Percentiles rank a stretch among this genome's conserved stretches.
Conservation (phyloP, 2,329 filamentous ascomycete genomes). For the Phaeosphaeriaceae sp. region DNA sequence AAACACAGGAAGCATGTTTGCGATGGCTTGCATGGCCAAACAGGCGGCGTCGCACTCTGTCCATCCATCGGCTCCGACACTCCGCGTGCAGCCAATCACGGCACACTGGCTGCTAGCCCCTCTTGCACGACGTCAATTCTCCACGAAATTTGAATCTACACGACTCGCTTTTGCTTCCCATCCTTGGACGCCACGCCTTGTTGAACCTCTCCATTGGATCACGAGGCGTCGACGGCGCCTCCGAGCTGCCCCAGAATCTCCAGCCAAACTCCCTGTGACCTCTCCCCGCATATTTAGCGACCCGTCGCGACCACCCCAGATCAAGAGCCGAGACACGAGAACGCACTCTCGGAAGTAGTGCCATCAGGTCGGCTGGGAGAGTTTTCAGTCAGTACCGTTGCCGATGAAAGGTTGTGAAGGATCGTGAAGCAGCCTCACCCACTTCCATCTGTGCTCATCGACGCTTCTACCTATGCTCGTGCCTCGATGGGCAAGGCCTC, state of each 20-base stretch:
- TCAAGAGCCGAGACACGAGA: neutral
- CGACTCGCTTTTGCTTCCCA: slow-evolving; percentile 10
- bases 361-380: neutral
- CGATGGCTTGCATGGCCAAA: neutral
- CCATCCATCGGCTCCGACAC: slow-evolving; percentile 1
- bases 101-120: slow-evolving; percentile 4
- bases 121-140: slow-evolving; percentile 5
- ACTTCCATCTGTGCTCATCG: neutral
- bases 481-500: neutral
- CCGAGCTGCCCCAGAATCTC: slow-evolving; percentile 1
- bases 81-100: slow-evolving; percentile 12
- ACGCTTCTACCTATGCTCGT: neutral
- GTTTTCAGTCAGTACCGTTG: neutral
- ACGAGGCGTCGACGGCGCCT: neutral
- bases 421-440: neutral
- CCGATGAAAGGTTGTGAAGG: neutral
- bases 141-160: neutral
- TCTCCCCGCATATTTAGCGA: neutral
- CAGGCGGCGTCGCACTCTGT: neutral
- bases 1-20: neutral
- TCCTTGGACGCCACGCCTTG: slow-evolving; percentile 7
- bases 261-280: slow-evolving; percentile 15
- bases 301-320: neutral
- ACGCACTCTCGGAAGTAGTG: neutral
- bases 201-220: slow-evolving; percentile 10